A percentile compares a stretch with the other conserved stretches of the same genome.
phyloP scores from a whole-genome alignment of 148 eudicot species.

The Rhododendron ovatum region DNA sequence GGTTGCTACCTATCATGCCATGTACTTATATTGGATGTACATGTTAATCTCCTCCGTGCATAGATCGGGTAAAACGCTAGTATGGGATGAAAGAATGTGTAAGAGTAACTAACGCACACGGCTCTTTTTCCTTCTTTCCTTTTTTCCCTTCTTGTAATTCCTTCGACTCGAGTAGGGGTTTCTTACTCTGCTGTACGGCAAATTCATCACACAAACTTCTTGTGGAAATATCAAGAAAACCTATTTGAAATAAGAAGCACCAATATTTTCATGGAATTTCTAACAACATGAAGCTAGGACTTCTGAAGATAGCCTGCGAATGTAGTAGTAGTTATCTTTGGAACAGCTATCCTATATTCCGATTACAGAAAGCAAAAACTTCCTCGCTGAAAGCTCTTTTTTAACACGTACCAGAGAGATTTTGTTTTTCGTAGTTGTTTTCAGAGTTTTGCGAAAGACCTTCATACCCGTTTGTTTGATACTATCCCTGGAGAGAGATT shows the following conservation, averaged over 20 bases:
- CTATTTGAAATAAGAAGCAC: neutral
- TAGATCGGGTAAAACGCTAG: constrained; percentile 32
- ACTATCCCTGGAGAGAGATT: neutral
- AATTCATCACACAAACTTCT: neutral
- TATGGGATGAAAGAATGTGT: constrained; percentile 83
- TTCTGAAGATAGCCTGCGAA: neutral
- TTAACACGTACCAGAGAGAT: neutral
- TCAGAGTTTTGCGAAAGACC: neutral
- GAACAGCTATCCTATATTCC: neutral
- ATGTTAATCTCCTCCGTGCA: too few relatives aligned
- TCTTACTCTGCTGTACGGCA: constrained; percentile 42
- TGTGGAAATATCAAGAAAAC: neutral
- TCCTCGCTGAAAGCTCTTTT: neutral
- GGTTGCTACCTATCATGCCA: constrained; percentile 32
- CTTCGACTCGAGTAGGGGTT: constrained; percentile 62
- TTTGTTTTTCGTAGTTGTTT: neutral
- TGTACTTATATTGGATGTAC: too few relatives aligned
- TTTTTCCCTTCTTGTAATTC: constrained; percentile 61
- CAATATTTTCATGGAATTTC: neutral
- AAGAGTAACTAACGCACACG: constrained; percentile 83
- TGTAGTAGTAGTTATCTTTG: neutral
- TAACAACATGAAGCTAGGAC: neutral
- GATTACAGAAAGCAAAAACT: neutral
- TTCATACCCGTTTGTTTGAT: neutral
- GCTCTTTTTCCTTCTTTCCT: constrained; percentile 38